Percentiles rank a stretch among this genome's conserved stretches.
Evolutionary conservation across 2,329 filamentous ascomycete genomes (phyloP).

Genomic region (Sporothrix humicola): DNA sequence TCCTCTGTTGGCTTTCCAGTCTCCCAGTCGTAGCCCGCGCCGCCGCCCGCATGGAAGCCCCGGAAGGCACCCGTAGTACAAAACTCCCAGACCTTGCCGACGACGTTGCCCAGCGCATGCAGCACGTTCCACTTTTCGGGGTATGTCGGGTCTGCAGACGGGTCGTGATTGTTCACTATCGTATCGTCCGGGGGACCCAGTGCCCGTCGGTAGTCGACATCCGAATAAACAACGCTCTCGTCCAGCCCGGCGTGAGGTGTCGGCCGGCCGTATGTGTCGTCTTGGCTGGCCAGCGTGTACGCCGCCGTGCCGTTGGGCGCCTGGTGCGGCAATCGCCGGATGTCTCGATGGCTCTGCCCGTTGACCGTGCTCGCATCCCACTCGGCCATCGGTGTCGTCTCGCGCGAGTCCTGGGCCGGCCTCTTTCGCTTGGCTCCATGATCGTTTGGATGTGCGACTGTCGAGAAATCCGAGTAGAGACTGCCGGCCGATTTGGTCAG

Average conservation of each 20-base stretch:
- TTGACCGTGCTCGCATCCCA: slow-evolving; percentile 39
- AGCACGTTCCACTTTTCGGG: slow-evolving; percentile 52
- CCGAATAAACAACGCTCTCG: slow-evolving; percentile 62
- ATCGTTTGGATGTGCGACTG: slow-evolving; percentile 38
- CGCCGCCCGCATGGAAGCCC: slow-evolving; percentile 87
- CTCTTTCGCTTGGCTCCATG: slow-evolving; percentile 53
- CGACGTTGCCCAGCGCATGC: slow-evolving; percentile 67
- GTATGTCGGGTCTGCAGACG: slow-evolving; percentile 40
- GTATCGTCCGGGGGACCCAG: slow-evolving; percentile 53
- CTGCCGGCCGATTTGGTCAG: slow-evolving; percentile 48
- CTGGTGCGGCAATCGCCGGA: not conserved
- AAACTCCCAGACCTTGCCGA: slow-evolving; percentile 84
- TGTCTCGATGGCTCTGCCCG: not conserved
- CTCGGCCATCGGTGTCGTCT: slow-evolving; percentile 46
- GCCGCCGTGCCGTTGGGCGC: slow-evolving; percentile 35
- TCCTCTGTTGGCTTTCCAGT: slow-evolving; percentile 41
- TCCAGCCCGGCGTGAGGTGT: slow-evolving; percentile 48
- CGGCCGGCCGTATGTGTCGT: slow-evolving; percentile 46
- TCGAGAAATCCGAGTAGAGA: slow-evolving; percentile 47
- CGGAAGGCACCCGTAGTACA: slow-evolving; percentile 76
- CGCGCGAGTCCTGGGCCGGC: slow-evolving; percentile 43
- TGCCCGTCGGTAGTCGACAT: slow-evolving; percentile 60
- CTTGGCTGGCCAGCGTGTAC: slow-evolving; percentile 61
- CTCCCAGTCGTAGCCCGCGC: slow-evolving; percentile 65
- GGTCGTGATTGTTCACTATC: slow-evolving; percentile 19